These are phyloP conservation scores for Aureobasidium melanogenum DNA, from an alignment of 2,329 filamentous ascomycete species.

Conservation along the genomic window DNA sequence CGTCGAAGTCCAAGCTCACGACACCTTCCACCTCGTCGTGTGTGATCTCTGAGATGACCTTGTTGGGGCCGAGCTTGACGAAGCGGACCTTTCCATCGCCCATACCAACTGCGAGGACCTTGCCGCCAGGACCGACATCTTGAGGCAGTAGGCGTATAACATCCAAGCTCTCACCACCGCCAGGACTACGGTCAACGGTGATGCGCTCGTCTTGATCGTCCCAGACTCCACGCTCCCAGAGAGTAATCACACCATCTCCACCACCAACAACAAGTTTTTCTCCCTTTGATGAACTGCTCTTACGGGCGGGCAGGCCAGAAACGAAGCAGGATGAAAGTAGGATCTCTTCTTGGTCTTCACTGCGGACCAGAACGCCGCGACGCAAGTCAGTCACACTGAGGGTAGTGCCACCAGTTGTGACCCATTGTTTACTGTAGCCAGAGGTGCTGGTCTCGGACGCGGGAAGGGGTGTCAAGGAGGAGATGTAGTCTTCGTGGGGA, in stretches of 20 bases:
- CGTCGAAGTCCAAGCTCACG: slow-evolving; percentile 73
- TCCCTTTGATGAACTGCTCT: slow-evolving; percentile 55
- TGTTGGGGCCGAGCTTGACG: slow-evolving; percentile 64
- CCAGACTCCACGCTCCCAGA: slow-evolving; percentile 94
- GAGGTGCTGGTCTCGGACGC: slow-evolving; percentile 72
- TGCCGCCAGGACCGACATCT: slow-evolving; percentile 56
- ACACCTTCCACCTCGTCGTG: slow-evolving; percentile 88
- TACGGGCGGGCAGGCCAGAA: slow-evolving; percentile 61
- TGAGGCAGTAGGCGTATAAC: slow-evolving; percentile 64
- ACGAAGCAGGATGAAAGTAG: slow-evolving; percentile 74
- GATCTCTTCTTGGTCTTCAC: slow-evolving; percentile 92
- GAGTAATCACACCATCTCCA: slow-evolving; percentile 70
- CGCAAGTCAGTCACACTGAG: slow-evolving; percentile 83
- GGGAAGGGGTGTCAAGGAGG: slow-evolving; percentile 75
- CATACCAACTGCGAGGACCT: slow-evolving; percentile 69
- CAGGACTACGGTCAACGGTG: slow-evolving; percentile 53
- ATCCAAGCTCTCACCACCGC: slow-evolving; percentile 71
- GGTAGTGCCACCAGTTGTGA: slow-evolving; percentile 86
- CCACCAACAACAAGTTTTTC: slow-evolving; percentile 70
- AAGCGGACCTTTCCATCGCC: slow-evolving; percentile 73
- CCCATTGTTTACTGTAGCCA: slow-evolving; percentile 88
- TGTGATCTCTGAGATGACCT: slow-evolving; percentile 57
- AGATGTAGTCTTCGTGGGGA: slow-evolving; percentile 89
- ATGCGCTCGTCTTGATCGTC: slow-evolving; percentile 90
- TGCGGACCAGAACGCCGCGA: slow-evolving; percentile 74